Conservation (phyloP, 2,329 filamentous ascomycete genomes). For the Pseudogymnoascus destructans region DNA sequence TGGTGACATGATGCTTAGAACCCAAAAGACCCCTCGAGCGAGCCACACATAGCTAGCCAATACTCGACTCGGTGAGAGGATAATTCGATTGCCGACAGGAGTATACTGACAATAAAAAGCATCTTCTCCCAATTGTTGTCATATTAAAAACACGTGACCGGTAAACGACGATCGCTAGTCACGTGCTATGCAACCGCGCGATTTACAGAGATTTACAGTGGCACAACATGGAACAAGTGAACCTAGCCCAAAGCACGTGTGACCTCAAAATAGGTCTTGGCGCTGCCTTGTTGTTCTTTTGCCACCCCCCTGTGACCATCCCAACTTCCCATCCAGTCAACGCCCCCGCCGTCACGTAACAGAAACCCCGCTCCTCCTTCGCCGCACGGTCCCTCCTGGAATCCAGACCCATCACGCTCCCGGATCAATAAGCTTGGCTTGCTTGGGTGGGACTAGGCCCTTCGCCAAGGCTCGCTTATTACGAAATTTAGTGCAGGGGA, state of each 20-base stretch:
- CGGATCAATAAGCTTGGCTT: not conserved
- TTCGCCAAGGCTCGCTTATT: not conserved
- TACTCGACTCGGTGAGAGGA: not conserved
- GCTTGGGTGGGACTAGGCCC: not conserved
- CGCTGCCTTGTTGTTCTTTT: not conserved
- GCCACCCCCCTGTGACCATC: slow-evolving; percentile 16
- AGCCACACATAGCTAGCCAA: not conserved
- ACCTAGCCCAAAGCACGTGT: not conserved
- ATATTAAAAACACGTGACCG: too few relatives aligned
- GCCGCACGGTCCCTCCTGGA: not conserved
- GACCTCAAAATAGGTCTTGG: not conserved
- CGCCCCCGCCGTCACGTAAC: not conserved
- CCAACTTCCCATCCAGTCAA: slow-evolving; percentile 6
- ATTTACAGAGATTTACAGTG: not conserved
- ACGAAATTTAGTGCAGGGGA: not conserved
- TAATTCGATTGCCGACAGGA: not conserved
- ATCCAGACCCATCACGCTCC: slow-evolving; percentile 3
- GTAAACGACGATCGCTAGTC: not conserved
- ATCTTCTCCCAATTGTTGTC: too few relatives aligned
- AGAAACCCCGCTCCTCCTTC: not conserved
- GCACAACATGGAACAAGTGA: not conserved
- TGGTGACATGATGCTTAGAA: too few relatives aligned
- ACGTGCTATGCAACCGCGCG: slow-evolving; percentile 2
- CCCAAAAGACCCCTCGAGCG: not conserved
- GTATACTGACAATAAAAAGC: not conserved